Conservation (phyloP, 2,329 filamentous ascomycete species). For the Aspergillus fijiensis region DNA sequence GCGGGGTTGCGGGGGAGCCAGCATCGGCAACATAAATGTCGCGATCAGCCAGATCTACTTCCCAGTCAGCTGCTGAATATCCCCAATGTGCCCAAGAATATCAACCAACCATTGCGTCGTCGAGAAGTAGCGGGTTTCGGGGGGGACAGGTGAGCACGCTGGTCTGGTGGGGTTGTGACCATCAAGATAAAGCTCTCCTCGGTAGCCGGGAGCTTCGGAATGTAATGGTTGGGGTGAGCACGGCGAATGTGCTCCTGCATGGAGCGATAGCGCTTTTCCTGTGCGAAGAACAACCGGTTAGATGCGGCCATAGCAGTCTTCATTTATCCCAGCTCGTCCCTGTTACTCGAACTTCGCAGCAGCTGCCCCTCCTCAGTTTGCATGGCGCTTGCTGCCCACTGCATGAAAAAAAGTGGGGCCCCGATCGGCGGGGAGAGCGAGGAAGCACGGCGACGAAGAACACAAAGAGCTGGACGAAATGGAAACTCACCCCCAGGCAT, state of each 20-base stretch:
- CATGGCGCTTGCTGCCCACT: slow-evolving; percentile 10
- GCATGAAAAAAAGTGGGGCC: slow-evolving; percentile 15
- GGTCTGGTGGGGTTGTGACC: slow-evolving; percentile 84
- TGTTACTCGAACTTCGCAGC: neutral
- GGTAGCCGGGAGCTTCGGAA: slow-evolving; percentile 94
- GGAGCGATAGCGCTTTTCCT: slow-evolving; percentile 95
- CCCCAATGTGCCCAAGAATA: slow-evolving; percentile 13
- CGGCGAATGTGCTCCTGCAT: slow-evolving; percentile 99
- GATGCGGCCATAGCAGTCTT: neutral
- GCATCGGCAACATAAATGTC: slow-evolving; percentile 68
- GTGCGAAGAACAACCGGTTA: slow-evolving; percentile 20
- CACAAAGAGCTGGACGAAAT: slow-evolving; percentile 11
- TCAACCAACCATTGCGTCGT: slow-evolving; percentile 40
- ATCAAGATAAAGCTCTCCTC: slow-evolving; percentile 97
- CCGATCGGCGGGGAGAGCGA: slow-evolving; percentile 8
- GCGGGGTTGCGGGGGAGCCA: slow-evolving; percentile 66
- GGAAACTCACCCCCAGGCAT: slow-evolving; percentile 87
- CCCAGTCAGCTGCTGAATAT: slow-evolving; percentile 11
- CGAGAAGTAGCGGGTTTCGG: slow-evolving; percentile 37
- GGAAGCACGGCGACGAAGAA: slow-evolving; percentile 10
- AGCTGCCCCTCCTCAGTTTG: neutral
- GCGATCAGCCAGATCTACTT: slow-evolving; percentile 58
- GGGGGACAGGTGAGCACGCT: slow-evolving; percentile 59
- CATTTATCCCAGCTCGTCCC: neutral
- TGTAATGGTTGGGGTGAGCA: slow-evolving; percentile 95